Evolutionary conservation across 169 alveolate genomes (phyloP), one percentile per base, ranked within the genome.

Genomic region (Neospora caninum): DNA sequence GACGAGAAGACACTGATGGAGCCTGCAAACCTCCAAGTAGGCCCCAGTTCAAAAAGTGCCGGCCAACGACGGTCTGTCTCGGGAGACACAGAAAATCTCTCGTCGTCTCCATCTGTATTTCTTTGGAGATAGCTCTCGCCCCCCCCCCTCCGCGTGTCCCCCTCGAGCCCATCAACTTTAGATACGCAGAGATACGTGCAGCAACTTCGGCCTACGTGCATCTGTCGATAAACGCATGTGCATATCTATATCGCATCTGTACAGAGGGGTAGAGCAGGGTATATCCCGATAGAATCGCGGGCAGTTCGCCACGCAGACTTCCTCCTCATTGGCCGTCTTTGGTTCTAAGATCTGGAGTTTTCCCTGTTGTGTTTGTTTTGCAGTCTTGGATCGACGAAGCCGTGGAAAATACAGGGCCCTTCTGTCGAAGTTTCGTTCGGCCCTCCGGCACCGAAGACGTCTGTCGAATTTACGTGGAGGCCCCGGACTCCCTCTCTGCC

Each of bases 371-470:
- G 42, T 73, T 27, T 73, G 84, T n/a, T 22, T 27, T 73, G 18
- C 93, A 88, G 93, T 36, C 45, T 6, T 10, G 69, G 58, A n/a
- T 88, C 36, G 53, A 64, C 41, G 93, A 88, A 25, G 53, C 53
- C 16, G 82, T 34, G 0, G 58, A 34, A 10, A 16, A 25, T 0
- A 58, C 82, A 25, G 93, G 86, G 53, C 93, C 93, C 39, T 88
- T 88, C 93, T 88, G 86, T 34, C 95, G 98, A 94, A 97, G 97
- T 38, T 97, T 97, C 88, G 97, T 97, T 16, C 95, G 98, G 93
- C 98, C 99, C 42, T 96, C 97, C 36, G 99, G 99, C 22, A 97
- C 98, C 34, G 99, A 98, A 93, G 98, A 98, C 88, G 97, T 96
- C 29, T 83, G 69, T 13, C 70, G 96, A 27, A 43, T 94, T 2